Evolutionary conservation across 2,329 filamentous ascomycete species (phyloP).

Genomic region (Epichloe bromicola): DNA sequence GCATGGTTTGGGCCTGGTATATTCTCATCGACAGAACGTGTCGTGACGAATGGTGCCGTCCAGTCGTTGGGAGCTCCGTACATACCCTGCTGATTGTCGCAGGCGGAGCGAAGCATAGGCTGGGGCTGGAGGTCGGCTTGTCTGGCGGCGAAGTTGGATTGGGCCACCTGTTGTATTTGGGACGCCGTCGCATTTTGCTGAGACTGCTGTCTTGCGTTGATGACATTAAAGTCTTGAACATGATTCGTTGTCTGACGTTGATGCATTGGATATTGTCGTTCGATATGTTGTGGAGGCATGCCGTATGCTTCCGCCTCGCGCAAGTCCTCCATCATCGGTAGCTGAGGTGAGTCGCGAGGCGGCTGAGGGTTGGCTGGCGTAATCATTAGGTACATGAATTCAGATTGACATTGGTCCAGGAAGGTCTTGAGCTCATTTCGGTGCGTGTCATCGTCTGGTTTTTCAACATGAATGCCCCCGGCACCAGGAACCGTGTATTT

Average conservation of each 20-base stretch:
- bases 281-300: slow-evolving; percentile 30
- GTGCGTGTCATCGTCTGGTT: slow-evolving; percentile 36
- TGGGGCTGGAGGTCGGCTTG: slow-evolving; percentile 28
- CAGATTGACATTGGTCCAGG: slow-evolving; percentile 50
- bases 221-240: slow-evolving; percentile 37
- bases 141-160: slow-evolving; percentile 21
- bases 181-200: slow-evolving; percentile 51
- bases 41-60: slow-evolving; percentile 20
- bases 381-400: slow-evolving; percentile 57
- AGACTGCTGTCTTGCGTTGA: slow-evolving; percentile 38
- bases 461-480: slow-evolving; percentile 34
- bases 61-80: slow-evolving; percentile 26
- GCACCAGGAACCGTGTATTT: slow-evolving; percentile 29
- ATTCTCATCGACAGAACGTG: slow-evolving; percentile 22
- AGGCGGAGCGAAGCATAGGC: slow-evolving; percentile 40
- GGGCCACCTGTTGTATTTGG: slow-evolving; percentile 28
- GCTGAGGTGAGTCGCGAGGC: slow-evolving; percentile 47
- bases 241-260: slow-evolving; percentile 40
- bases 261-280: slow-evolving; percentile 26
- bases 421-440: slow-evolving; percentile 45
- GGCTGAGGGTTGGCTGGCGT: slow-evolving; percentile 52
- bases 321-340: slow-evolving; percentile 47
- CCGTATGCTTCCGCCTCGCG: slow-evolving; percentile 40
- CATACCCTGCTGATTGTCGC: slow-evolving; percentile 31
- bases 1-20: slow-evolving; percentile 23